Conservation (phyloP, 176 grass and related monocot species). For the Rhipidocladum racemiflorum region DNA sequence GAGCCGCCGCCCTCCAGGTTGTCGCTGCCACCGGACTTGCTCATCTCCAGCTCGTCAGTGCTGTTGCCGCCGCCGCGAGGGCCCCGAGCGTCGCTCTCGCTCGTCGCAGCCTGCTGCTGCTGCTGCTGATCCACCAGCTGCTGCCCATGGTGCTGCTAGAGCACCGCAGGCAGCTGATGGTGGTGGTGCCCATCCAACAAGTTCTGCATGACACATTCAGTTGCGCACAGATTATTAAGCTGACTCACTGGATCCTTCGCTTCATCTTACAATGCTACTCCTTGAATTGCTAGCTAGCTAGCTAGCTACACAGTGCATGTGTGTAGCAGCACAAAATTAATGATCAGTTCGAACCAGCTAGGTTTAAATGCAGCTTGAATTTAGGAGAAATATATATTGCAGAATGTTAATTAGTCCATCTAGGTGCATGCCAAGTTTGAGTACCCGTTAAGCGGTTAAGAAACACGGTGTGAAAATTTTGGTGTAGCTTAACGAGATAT, state of each 20-base stretch:
- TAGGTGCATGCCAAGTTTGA: background rate
- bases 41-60: conserved; percentile 48
- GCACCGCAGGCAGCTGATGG: conserved; percentile 33
- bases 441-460: no score
- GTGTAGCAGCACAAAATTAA: background rate
- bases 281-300: background rate
- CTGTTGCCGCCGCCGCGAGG: conserved; percentile 36
- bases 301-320: background rate
- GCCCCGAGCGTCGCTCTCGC: conserved; percentile 43
- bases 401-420: background rate
- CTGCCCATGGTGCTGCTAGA: conserved; percentile 21
- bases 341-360: background rate
- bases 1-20: conserved; percentile 50
- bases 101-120: conserved; percentile 38
- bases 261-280: background rate
- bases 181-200: conserved; percentile 49
- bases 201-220: conserved; percentile 21
- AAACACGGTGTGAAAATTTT: no score
- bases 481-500: no score
- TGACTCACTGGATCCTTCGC: background rate
- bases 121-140: conserved; percentile 41
- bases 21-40: conserved; percentile 82
- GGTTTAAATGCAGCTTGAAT: background rate
- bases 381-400: background rate
- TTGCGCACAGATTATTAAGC: background rate